phyloP scores from a whole-genome alignment of 176 grass and related monocot genomes.

The Guadua angustifolia region DNA sequence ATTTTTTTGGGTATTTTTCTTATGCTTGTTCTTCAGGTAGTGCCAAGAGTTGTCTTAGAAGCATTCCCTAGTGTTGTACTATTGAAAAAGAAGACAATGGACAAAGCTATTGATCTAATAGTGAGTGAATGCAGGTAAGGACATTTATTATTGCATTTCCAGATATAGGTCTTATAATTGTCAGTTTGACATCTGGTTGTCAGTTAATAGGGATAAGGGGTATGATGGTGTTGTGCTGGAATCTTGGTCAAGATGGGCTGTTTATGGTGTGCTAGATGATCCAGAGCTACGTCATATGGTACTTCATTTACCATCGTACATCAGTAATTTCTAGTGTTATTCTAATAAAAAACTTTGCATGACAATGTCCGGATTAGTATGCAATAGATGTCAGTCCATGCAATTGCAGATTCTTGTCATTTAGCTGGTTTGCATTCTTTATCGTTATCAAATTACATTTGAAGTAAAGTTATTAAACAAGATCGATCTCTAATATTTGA shows the following conservation, averaged over 20 bases:
- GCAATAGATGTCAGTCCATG: slow-evolving; percentile 12
- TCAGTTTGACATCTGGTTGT: slow-evolving; percentile 53
- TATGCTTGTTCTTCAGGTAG: slow-evolving; percentile 62
- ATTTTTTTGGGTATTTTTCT: slow-evolving; percentile 6
- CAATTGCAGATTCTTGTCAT: slow-evolving; percentile 1
- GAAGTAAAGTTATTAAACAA: slow-evolving; percentile 20
- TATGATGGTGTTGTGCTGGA: slow-evolving; percentile 95
- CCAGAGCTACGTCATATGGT: slow-evolving; percentile 67
- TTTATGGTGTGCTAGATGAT: slow-evolving; percentile 85
- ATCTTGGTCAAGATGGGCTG: slow-evolving; percentile 96
- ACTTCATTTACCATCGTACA: slow-evolving; percentile 26
- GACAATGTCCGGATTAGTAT: slow-evolving; percentile 35
- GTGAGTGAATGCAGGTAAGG: slow-evolving; percentile 88
- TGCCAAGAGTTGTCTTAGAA: slow-evolving; percentile 91
- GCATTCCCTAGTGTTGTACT: slow-evolving; percentile 78
- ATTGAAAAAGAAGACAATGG: slow-evolving; percentile 67
- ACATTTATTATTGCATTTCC: slow-evolving; percentile 14
- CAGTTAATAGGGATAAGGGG: slow-evolving; percentile 84
- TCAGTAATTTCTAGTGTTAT: slow-evolving; percentile 29
- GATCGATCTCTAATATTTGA: not conserved
- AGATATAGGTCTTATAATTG: slow-evolving; percentile 39
- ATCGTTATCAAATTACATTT: slow-evolving; percentile 26
- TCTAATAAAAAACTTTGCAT: slow-evolving; percentile 26
- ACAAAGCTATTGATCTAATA: slow-evolving; percentile 77
- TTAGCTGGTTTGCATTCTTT: slow-evolving; percentile 34